phyloP scores from a whole-genome alignment of 2,329 filamentous ascomycete genomes.

The Podosphaera aphanis region DNA sequence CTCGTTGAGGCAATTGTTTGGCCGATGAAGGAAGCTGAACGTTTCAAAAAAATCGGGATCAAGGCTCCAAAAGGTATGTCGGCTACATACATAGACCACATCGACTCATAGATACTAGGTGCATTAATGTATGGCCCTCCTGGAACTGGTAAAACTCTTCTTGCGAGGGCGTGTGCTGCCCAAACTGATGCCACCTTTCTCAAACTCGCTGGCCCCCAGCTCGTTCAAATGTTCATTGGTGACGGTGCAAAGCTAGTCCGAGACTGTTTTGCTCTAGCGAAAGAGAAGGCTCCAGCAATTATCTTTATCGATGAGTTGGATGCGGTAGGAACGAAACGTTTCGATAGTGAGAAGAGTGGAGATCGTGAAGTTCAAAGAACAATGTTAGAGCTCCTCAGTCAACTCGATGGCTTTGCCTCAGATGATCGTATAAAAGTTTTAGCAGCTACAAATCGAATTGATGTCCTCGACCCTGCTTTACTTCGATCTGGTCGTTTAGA shows the following conservation, averaged over 20 bases:
- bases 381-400: slow-evolving; percentile 96
- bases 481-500: slow-evolving; percentile 81
- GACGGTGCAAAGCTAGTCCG: slow-evolving; percentile 94
- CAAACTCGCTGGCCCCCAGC: slow-evolving; percentile 88
- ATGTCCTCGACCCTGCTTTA: slow-evolving; percentile 77
- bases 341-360: slow-evolving; percentile 94
- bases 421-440: slow-evolving; percentile 94
- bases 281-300: slow-evolving; percentile 96
- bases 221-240: slow-evolving; percentile 99
- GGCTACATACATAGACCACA: slow-evolving; percentile 6
- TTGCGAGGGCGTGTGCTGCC: slow-evolving; percentile 86
- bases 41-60: slow-evolving; percentile 99
- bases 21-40: slow-evolving; percentile 98
- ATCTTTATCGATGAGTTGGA: slow-evolving; percentile 99
- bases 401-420: slow-evolving; percentile 91
- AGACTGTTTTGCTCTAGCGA: slow-evolving; percentile 90
- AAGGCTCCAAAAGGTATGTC: slow-evolving; percentile 86
- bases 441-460: slow-evolving; percentile 81
- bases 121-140: slow-evolving; percentile 94
- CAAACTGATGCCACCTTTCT: slow-evolving; percentile 98
- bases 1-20: slow-evolving; percentile 95
- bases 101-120: slow-evolving; percentile 28
- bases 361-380: slow-evolving; percentile 95
- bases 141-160: slow-evolving; percentile 72
- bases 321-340: slow-evolving; percentile 94